phyloP scores from a whole-genome alignment of 2,329 filamentous ascomycete species.

The Monosporascus ibericus region DNA sequence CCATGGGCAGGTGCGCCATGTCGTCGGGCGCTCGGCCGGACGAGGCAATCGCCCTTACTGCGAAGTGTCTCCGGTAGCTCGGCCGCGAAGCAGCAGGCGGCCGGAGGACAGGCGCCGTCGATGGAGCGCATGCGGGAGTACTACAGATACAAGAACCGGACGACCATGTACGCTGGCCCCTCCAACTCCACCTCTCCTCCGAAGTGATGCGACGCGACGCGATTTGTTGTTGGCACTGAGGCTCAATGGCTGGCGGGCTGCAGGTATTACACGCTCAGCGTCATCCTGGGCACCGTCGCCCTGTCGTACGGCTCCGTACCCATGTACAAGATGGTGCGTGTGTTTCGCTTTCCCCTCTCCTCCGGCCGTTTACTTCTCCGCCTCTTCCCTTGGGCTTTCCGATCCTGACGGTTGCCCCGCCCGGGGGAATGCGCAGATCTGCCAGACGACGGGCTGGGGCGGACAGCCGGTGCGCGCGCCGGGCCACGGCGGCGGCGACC shows the following conservation, averaged over 20 bases:
- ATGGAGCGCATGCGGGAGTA: conserved; percentile 61
- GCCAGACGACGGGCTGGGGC: conserved; percentile 83
- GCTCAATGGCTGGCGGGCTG: conserved; percentile 12
- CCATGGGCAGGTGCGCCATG: conserved; percentile 26
- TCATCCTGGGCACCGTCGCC: conserved; percentile 73
- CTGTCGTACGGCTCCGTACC: conserved; percentile 80
- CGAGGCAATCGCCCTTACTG: conserved; percentile 11
- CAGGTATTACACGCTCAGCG: conserved; percentile 69
- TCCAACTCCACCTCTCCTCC: conserved; percentile 10
- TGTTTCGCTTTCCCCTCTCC: conserved; percentile 21
- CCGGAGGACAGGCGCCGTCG: conserved; percentile 31
- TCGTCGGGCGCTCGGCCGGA: conserved; percentile 16
- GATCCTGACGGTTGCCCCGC: conserved; percentile 3
- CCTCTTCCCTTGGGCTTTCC: conserved; percentile 1
- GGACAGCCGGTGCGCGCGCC: conserved; percentile 84
- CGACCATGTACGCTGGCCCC: conserved; percentile 49
- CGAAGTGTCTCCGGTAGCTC: conserved; percentile 21
- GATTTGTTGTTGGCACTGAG: not conserved
- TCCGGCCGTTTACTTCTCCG: not conserved
- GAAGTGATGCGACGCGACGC: conserved; percentile 4
- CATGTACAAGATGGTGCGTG: conserved; percentile 85
- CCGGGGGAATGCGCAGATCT: conserved; percentile 49
- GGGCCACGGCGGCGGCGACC: conserved; percentile 49
- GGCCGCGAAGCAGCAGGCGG: conserved; percentile 15
- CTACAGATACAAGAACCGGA: conserved; percentile 62